A percentile compares a stretch with the other conserved stretches of the same genome.
Evolutionary conservation across 768 basidiomycete genomes (phyloP).

Genomic region (Suillus paluster): DNA sequence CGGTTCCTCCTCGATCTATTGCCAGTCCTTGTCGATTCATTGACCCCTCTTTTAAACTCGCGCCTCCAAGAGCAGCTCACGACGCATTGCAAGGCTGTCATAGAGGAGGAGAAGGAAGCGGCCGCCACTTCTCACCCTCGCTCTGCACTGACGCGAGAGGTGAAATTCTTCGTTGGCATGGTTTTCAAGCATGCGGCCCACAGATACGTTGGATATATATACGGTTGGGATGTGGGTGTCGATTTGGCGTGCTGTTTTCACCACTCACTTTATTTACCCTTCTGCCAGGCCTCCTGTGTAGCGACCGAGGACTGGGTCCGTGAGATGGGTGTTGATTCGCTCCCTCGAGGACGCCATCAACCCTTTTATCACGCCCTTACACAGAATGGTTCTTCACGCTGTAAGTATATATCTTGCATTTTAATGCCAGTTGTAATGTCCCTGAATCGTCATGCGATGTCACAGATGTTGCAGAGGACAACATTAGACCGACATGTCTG

Average conservation of each 20-base stretch:
- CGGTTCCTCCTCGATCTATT: conserved; percentile 47
- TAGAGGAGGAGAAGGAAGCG: conserved; percentile 36
- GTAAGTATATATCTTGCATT: conserved; percentile 31
- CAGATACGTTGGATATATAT: conserved; percentile 48
- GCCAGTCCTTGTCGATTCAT: conserved; percentile 43
- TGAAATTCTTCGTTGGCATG: conserved; percentile 55
- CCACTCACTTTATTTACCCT: not conserved
- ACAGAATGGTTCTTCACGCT: conserved; percentile 40
- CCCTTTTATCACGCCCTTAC: conserved; percentile 52
- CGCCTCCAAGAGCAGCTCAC: conserved; percentile 32
- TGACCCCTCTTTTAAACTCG: conserved; percentile 38
- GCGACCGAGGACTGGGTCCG: conserved; percentile 48
- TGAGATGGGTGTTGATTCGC: conserved; percentile 45
- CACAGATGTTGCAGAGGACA: conserved; percentile 43
- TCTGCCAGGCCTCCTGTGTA: conserved; percentile 37
- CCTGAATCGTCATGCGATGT: conserved; percentile 8
- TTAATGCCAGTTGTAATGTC: not conserved
- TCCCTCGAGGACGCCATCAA: conserved; percentile 47
- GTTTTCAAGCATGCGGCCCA: conserved; percentile 46
- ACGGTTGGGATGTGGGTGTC: conserved; percentile 51
- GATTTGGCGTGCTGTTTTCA: not conserved
- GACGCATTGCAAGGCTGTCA: conserved; percentile 32
- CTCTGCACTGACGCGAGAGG: conserved; percentile 22
- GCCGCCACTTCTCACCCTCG: conserved; percentile 32
- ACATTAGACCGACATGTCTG: conserved; percentile 30